Evolutionary conservation across 2,329 filamentous ascomycete species (phyloP).

Genomic region (Penicillium fuscoglaucum): DNA sequence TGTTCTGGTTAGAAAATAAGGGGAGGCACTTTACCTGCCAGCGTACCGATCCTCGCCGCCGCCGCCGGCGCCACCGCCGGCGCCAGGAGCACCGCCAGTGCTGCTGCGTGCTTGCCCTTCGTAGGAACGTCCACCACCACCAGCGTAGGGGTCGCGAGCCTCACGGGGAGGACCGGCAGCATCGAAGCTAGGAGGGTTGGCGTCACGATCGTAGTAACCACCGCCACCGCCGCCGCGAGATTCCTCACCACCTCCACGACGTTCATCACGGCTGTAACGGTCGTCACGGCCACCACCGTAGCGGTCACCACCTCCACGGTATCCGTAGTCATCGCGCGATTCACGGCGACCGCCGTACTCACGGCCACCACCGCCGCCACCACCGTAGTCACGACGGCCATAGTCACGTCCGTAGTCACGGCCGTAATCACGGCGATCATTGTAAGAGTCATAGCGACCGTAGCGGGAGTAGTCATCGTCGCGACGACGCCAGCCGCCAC

Average conservation of each 20-base stretch:
- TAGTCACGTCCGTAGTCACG: conserved; percentile 63
- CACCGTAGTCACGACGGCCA: conserved; percentile 57
- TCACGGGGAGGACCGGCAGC: conserved; percentile 41
- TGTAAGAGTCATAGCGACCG: conserved; percentile 51
- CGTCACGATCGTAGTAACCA: conserved; percentile 57
- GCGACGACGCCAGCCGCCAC: conserved; percentile 50
- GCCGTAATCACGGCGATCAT: conserved; percentile 61
- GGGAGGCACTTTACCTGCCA: conserved; percentile 39
- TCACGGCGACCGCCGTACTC: conserved; percentile 49
- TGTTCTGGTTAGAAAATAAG: conserved; percentile 24
- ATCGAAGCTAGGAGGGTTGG: conserved; percentile 50
- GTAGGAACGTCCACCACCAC: conserved; percentile 37
- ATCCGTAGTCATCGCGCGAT: conserved; percentile 49
- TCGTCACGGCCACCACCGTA: conserved; percentile 52
- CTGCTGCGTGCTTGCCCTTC: conserved; percentile 29
- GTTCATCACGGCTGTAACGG: conserved; percentile 47
- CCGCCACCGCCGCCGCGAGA: conserved; percentile 35
- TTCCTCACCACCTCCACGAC: conserved; percentile 47
- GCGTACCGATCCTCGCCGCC: conserved; percentile 43
- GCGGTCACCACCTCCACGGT: conserved; percentile 45
- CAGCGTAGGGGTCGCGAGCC: conserved; percentile 34
- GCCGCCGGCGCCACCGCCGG: conserved; percentile 27
- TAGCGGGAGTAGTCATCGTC: conserved; percentile 48
- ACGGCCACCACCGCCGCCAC: conserved; percentile 47
- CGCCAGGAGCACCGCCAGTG: conserved; percentile 1